Evolutionary conservation across 345 rosid species (phyloP).

Genomic region (Trapa incisa): DNA sequence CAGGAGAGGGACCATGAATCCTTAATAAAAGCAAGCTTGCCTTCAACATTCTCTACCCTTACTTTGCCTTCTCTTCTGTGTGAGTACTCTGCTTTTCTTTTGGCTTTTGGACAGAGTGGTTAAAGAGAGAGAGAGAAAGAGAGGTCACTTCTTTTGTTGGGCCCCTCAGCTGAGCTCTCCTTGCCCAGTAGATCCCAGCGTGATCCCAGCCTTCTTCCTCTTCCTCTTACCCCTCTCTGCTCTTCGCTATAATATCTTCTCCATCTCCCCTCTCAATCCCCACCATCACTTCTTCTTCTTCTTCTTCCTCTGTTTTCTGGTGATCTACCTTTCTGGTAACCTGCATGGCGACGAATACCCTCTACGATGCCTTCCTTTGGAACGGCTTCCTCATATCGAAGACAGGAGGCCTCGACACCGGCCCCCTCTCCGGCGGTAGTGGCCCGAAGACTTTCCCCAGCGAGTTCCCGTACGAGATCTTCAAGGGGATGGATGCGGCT

Average conservation of each 20-base stretch:
- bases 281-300: background rate
- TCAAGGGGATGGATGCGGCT: conserved; percentile 14
- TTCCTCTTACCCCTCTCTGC: background rate
- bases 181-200: background rate
- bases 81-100: background rate
- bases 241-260: background rate
- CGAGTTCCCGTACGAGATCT: conserved; percentile 60
- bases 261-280: background rate
- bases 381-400: background rate
- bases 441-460: conserved; percentile 20
- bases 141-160: conserved; percentile 12
- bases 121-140: background rate
- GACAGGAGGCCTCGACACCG: background rate
- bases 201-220: background rate
- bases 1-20: conserved; percentile 25
- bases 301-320: background rate
- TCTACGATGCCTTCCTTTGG: conserved; percentile 29
- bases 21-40: conserved; percentile 48
- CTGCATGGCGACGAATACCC: conserved; percentile 29
- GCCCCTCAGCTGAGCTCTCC: conserved; percentile 14
- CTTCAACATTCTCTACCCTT: conserved; percentile 28
- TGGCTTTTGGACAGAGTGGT: background rate
- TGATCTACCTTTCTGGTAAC: background rate
- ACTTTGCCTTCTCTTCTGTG: conserved; percentile 1
- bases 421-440: conserved; percentile 9